Evolutionary conservation across 805 yeast genomes (phyloP).

Genomic region (Yamadazyma kitorensis): DNA sequence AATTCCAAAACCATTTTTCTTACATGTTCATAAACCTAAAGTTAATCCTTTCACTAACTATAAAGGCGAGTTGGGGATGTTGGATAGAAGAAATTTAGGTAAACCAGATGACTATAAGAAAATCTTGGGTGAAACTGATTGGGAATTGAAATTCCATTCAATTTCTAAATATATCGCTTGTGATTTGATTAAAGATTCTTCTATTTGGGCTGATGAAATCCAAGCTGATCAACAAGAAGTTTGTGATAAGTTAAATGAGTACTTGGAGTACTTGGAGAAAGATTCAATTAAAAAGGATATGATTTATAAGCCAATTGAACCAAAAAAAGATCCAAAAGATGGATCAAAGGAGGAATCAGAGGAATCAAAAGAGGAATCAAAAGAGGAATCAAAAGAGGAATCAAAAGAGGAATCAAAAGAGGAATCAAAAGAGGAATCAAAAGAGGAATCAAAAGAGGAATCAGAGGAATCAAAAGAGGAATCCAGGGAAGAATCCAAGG

Average conservation of each 20-base stretch:
- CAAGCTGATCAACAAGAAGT: constrained; percentile 5
- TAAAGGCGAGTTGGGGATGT: constrained; percentile 15
- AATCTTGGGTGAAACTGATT: constrained; percentile 17
- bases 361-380: no score
- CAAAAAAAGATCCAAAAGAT: no score
- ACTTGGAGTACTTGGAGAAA: constrained; percentile 8
- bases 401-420: no score
- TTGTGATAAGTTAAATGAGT: constrained; percentile 2
- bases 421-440: no score
- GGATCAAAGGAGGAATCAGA: neutral
- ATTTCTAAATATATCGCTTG: constrained; percentile 31
- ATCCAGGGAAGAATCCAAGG: no score
- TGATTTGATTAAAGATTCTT: constrained; percentile 15
- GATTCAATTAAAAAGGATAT: constrained; percentile 1
- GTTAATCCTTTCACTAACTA: constrained; percentile 27
- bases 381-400: no score
- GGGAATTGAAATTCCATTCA: constrained; percentile 35
- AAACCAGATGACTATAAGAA: constrained; percentile 14
- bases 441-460: no score
- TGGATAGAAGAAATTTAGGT: constrained; percentile 23
- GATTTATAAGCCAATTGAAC: neutral
- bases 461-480: no score
- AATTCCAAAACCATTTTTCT: constrained; percentile 24
- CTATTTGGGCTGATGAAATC: constrained; percentile 1
- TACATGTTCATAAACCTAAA: constrained; percentile 34